Base-by-base conservation (phyloP, 2,329 filamentous ascomycete genomes). In the Pseudonectria buxi region DNA sequence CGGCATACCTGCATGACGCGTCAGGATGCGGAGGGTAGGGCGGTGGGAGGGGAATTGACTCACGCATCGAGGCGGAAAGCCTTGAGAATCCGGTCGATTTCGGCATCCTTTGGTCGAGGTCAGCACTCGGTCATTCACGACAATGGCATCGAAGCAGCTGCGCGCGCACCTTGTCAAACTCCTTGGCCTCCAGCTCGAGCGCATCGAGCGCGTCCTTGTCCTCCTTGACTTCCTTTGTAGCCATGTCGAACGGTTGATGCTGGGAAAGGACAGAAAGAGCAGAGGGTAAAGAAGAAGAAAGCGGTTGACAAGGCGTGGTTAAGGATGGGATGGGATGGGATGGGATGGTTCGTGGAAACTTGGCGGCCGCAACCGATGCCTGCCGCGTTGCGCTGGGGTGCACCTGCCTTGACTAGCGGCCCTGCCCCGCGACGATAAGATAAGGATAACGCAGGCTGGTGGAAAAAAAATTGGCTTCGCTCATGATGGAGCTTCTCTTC, bases 61-160 rank as follows among this genome's bases (percentile, higher is more conserved):
- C 58, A 74, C 69, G 75, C 74, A 57, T 79, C 71, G 13, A 79
- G 78, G 51, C 83, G 80, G 63, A 98, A 98, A 31, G 89, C 86
- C 54, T 83, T 84, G 49, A 94, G 73, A 50, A 98, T 98, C 41
- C 90, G 84, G 56, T 94, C 86, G 53, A 96, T 96, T 60, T 96
- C 90, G 40, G 84, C 82, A 74, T 96, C 92, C 85, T 94, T 46
- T 9, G 30, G 5, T 26, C 22, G 13, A 27, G n/a, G 33, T 56
- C 33, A 57, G 49, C 28, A 10, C 22, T 36, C 37, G 30, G 33
- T 30, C 26, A 10, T n/a, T 33, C 28, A 43, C 36, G 26, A 29
- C n/a, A n/a, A n/a, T n/a, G 18, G 32, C n/a, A 28, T 25, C 26
- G 14, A 30, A 36, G 55, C 44, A 54, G 46, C 43, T 33, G 36